Base-by-base conservation (phyloP, 441 rosid species). In the Erodium texanum region DNA sequence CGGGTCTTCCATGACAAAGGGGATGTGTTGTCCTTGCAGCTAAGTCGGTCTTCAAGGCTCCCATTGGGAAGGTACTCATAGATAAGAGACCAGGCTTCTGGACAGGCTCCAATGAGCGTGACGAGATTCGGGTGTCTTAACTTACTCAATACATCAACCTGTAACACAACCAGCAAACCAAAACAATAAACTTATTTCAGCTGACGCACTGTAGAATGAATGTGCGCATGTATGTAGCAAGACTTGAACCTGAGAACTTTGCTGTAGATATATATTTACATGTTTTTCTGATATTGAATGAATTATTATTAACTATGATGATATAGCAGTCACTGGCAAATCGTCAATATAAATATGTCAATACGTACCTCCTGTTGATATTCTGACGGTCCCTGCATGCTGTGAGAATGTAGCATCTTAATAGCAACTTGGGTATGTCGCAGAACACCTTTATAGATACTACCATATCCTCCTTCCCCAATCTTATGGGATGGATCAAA, bases 401-500 rank as follows among this genome's bases (percentile, higher is more conserved):
- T 89, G 70, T 83, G 72, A 75, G 93, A 72, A 74, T 89, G 83
- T 76, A 85, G 73, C 78, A 79, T 80, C 82, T 94, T 94, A 64
- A 94, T 86, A 66, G 97, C 97, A 78, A 89, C 99, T 54, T 73
- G 82, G 18, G 86, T 86, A 70, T 87, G 88, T 54, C 84, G 83
- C 70, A 94, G 83, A 24, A 74, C 2, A 71, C 94, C 96, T 76
- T 76, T 82, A 72, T 88, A 91, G 76, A 94, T 89, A 83, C 85
- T 91, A 62, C 97, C 99, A 77, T 88, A 91, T 66, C 99, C 96
- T 24, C 99, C 99, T 86, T 89, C 97, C 32, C 96, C 99, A 68
- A 94, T 87, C 84, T 86, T 91, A 79, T 75, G 70, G 64, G 89
- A 82, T 29, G 81, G 79, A 77, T 89, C 87, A 75, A 91, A 91